Evolutionary conservation across 2,329 filamentous ascomycete genomes (phyloP).

Genomic region (Botrytis galanthina): DNA sequence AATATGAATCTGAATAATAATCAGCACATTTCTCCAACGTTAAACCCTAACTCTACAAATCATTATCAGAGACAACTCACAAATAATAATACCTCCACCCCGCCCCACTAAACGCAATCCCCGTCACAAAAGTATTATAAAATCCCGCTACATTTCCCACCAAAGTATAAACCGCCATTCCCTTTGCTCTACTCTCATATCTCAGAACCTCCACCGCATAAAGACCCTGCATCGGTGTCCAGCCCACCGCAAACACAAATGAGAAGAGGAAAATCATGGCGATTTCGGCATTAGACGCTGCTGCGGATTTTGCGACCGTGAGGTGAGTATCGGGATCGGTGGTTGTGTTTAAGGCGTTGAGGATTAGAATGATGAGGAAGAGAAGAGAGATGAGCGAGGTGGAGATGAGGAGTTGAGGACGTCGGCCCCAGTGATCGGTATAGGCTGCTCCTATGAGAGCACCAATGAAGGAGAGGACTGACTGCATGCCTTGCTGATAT

Average conservation of each 20-base stretch:
- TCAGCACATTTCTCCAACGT: background rate
- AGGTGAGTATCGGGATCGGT: conserved; percentile 29
- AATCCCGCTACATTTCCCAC: conserved; percentile 17
- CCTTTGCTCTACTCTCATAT: conserved; percentile 18
- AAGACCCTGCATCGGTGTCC: conserved; percentile 50
- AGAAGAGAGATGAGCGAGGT: conserved; percentile 32
- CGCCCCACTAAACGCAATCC: conserved; percentile 10
- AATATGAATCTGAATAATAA: background rate
- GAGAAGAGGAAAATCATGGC: conserved; percentile 55
- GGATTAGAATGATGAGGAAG: conserved; percentile 34
- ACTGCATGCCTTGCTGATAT: conserved; percentile 41
- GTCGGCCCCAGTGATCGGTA: conserved; percentile 35
- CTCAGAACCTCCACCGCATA: conserved; percentile 49
- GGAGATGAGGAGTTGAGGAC: conserved; percentile 46
- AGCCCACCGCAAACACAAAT: conserved; percentile 51
- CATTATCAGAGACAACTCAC: background rate
- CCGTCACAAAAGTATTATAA: conserved; percentile 20
- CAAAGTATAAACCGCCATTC: conserved; percentile 15
- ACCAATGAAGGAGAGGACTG: conserved; percentile 41
- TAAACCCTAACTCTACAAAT: background rate
- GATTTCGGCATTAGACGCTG: conserved; percentile 46
- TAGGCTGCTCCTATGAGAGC: conserved; percentile 28
- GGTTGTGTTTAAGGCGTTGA: conserved; percentile 48
- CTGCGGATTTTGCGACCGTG: conserved; percentile 17
- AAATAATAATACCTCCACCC: conserved; percentile 20